Percentiles rank a stretch among this genome's conserved stretches.
Evolutionary conservation across 2,329 filamentous ascomycete genomes (phyloP).

Genomic region (Magnaporthales sp.): DNA sequence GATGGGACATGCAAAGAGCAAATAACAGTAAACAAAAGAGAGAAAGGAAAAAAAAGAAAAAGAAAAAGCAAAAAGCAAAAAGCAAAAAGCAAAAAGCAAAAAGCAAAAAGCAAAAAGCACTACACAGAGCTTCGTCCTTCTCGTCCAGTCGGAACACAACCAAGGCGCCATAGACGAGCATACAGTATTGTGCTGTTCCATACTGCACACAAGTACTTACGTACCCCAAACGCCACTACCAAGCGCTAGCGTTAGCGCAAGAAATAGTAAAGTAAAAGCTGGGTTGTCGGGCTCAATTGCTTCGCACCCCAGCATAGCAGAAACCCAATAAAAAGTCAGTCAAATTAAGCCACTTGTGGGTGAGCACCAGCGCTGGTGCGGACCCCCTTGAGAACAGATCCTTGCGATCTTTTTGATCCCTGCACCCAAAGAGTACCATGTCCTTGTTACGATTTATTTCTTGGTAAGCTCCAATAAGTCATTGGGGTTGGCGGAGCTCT

Average conservation of each 20-base stretch:
- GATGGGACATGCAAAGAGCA: too few relatives aligned
- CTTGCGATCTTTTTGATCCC: background rate
- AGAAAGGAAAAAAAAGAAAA: background rate
- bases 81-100: background rate
- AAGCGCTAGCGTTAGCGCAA: background rate
- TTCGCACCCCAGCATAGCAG: background rate
- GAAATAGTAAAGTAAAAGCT: too few relatives aligned
- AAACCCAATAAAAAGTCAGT: too few relatives aligned
- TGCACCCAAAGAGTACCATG: background rate
- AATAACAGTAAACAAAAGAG: background rate
- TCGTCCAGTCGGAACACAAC: background rate
- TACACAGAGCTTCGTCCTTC: background rate
- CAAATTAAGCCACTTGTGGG: background rate
- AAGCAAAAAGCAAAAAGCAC: background rate
- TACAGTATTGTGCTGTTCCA: background rate
- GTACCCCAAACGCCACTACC: background rate
- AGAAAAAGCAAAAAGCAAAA: constrained; percentile 3
- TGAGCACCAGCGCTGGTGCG: background rate
- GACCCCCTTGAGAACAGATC: background rate
- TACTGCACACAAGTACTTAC: background rate
- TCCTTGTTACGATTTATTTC: background rate
- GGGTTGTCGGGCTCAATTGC: background rate
- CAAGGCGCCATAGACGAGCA: background rate
- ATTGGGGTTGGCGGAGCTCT: background rate
- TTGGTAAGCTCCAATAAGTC: background rate